Base-by-base conservation (phyloP, 1,284 basidiomycete species). In the Malassezia equina region DNA sequence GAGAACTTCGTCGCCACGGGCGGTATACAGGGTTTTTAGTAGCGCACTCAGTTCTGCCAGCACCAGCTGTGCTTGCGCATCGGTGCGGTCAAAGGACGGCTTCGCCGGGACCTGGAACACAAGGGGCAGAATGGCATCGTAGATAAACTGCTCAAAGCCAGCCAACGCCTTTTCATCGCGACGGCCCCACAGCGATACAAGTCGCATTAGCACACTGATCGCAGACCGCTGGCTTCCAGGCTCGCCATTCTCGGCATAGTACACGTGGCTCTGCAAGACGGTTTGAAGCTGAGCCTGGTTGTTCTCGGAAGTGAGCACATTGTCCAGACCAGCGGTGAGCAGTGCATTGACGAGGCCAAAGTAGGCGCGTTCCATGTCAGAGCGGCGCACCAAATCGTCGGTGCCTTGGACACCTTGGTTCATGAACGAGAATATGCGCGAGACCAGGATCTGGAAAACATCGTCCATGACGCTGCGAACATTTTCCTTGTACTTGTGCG, bases 141-240 rank as follows among this genome's bases (percentile, higher is more conserved):
- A 99, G 47, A 95, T 81, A 72, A 94, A 94, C 12, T 82, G 80
- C 65, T 95, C 90, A 71, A 96, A 98, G 1, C 93, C 93, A 12
- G 89, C 88, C 25, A 98, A 15, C 13, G 25, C 50, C 17, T 43
- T 41, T 36, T 54, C 52, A 25, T 64, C 65, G 4, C 44, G 47
- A 2, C 77, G 76, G 12, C 84, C 86, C 90, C 91, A 96, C 2
- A 82, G 80, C n/a, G 79, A 78, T 34, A 91, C 82, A 15, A 79
- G 75, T 44, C 78, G 76, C 47, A 81, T 81, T 46, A 98, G 80
- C 78, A 96, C 89, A 5, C 80, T 78, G 65, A 95, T 83, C 0
- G 90, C 87, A 7, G 84, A 79, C 64, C 86, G 86, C 73, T 94
- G 85, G 57, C 86, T 84, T 7, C 54, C 52, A 1, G 63, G 52